A percentile compares a stretch with the other conserved stretches of the same genome.
phyloP scores from a whole-genome alignment of 2,329 filamentous ascomycete species.

The Aspergillus sp. region DNA sequence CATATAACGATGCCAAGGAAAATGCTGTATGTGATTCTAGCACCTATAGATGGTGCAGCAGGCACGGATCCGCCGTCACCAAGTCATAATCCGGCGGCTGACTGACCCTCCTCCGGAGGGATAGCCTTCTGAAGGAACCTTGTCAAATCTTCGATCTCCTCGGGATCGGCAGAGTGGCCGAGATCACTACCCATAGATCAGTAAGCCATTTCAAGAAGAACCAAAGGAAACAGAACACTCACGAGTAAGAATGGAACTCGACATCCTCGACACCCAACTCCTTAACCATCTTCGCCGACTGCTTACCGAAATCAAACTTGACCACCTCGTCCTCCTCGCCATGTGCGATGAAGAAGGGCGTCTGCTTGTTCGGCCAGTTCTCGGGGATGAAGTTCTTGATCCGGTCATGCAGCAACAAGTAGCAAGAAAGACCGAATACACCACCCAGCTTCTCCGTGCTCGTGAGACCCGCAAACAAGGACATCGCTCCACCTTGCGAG shows the following conservation, averaged over 20 bases:
- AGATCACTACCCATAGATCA: conserved; percentile 56
- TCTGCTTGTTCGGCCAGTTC: conserved; percentile 66
- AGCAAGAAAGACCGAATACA: conserved; percentile 81
- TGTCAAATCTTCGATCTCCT: conserved; percentile 83
- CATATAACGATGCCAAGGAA: conserved; percentile 29
- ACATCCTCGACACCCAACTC: conserved; percentile 68
- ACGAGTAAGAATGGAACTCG: conserved; percentile 75
- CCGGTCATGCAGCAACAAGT: conserved; percentile 70
- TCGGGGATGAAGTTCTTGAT: conserved; percentile 59
- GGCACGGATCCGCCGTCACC: conserved; percentile 10
- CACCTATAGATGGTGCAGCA: neutral
- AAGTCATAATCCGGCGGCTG: conserved; percentile 39
- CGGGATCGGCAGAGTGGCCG: conserved; percentile 71
- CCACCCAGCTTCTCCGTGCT: conserved; percentile 75
- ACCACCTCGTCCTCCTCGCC: conserved; percentile 78
- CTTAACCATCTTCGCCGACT: conserved; percentile 67
- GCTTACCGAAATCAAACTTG: conserved; percentile 65
- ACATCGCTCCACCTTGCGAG: conserved; percentile 80
- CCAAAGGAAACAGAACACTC: conserved; percentile 36
- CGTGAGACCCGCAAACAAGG: conserved; percentile 77
- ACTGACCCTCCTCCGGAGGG: conserved; percentile 44
- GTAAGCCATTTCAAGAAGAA: neutral
- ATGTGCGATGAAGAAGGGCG: conserved; percentile 86
- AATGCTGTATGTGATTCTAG: conserved; percentile 20
- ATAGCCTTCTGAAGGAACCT: conserved; percentile 58